These are phyloP conservation scores for Cordyceps farinosa DNA, from an alignment of 2,329 filamentous ascomycete genomes.

Conservation along the genomic window DNA sequence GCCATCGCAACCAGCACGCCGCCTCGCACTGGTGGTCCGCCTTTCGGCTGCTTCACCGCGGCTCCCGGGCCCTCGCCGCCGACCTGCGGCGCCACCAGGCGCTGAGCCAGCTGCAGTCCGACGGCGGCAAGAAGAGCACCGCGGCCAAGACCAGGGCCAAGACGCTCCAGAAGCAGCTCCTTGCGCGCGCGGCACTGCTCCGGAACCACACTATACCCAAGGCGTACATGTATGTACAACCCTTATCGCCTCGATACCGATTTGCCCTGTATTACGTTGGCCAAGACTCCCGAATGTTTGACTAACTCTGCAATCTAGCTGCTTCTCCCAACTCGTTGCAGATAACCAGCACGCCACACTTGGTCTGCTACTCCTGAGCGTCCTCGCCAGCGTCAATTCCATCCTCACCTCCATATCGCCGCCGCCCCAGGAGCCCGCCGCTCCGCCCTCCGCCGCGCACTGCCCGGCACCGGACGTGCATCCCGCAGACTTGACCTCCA, in stretches of 20 bases:
- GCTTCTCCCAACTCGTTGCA: constrained; percentile 66
- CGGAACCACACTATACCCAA: constrained; percentile 22
- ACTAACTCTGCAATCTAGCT: constrained; percentile 32
- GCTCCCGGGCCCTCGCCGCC: constrained; percentile 51
- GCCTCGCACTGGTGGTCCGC: constrained; percentile 74
- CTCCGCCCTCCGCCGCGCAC: not conserved
- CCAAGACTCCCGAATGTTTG: not conserved
- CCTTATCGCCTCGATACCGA: no score
- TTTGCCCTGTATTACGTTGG: not conserved
- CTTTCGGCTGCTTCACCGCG: constrained; percentile 68
- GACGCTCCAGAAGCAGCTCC: not conserved
- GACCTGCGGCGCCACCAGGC: constrained; percentile 27
- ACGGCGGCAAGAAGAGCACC: constrained; percentile 1
- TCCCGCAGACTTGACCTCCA: not conserved
- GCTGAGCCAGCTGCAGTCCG: not conserved
- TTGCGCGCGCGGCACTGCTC: not conserved
- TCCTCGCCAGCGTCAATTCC: constrained; percentile 56
- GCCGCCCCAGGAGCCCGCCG: constrained; percentile 1
- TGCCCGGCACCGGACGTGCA: not conserved
- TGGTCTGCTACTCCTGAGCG: constrained; percentile 64
- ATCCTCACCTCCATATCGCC: constrained; percentile 38
- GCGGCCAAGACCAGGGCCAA: constrained; percentile 12
- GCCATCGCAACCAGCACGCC: constrained; percentile 90
- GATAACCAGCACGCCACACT: constrained; percentile 71
- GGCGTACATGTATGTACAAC: constrained; percentile 7